Evolutionary conservation across 1,284 basidiomycete species (phyloP), one percentile per base, ranked within the genome.

Genomic region (Meira nashicola): DNA sequence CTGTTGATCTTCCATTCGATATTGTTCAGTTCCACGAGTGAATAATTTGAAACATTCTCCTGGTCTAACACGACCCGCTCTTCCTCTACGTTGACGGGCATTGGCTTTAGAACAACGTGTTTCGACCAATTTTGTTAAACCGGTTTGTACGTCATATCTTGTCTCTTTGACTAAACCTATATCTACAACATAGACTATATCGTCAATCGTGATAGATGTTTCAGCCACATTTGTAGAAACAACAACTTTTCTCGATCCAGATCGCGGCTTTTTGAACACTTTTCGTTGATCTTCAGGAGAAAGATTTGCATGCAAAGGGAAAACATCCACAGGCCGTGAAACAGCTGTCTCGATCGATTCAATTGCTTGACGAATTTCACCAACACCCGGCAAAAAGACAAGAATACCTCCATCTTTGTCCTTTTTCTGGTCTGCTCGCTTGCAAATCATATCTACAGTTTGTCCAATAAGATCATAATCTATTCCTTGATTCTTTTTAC

Each of bases 141-240:
- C 86, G 9, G 83, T 85, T 44, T 87, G 86, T 0, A 87, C 81
- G 70, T 93, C 90, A 74, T 88, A 92, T 61, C 85, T 85, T 2
- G 85, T 91, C 80, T 95, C 91, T 79, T 95, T 95, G 73, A 92
- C 90, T 74, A 87, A 88, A 1, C 93, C 93, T 0, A 85, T 91
- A 68, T 92, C 89, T 44, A 78, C 65, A 21, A 79, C 77, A 50
- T 68, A 73, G 52, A 67, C 67, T 8, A 78, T 66, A 52, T 77
- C 74, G 17, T 79, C 76, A 64, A 96, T 94, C 0, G 92, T 96
- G 64, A 96, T 92, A 3, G 89, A 92, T 1, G 92, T 95, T 84
- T 95, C 81, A 6, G 89, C 90, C 25, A 96, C 89, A 69, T 95
- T 95, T 8, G 92, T 95, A 0, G 92, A 84, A 0, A 87, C 89